Evolutionary conservation across 306 rosid genomes (phyloP), one percentile per base, ranked within the genome.

Genomic region (Ormosia emarginata): DNA sequence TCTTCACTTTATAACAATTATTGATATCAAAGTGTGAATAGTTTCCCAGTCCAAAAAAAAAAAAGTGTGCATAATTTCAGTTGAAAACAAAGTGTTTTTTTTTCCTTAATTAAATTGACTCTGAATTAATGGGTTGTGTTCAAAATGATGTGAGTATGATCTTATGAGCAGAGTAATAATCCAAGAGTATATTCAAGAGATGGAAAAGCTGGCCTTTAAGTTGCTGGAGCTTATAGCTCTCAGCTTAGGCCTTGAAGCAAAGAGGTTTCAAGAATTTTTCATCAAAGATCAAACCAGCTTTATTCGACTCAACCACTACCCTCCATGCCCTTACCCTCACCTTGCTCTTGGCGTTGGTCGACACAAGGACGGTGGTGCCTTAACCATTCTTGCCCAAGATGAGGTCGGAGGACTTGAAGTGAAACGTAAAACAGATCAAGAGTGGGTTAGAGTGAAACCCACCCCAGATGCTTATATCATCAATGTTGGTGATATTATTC

Each of bases 321-420:
- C 97, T 18, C 87, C 90, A 0, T 90, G 97, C 39, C 92, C 93
- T 52, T 83, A 7, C 6, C 92, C 97, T 33, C 65, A 91, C 52
- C 86, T 91, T 0, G 96, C 89, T 56, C 92, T 94, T 3, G 97
- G 98, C 0, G 86, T 92, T 43, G 96, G 97, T 32, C 89, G 71
- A 3, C 98, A 92, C 83, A 91, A 87, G 82, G 97, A 94, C 37
- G 13, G 61, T 0, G 88, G 91, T 1, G 93, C 78, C 67, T 58
- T 94, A n/a, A 92, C 91, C 15, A 49, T 94, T 67, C 94, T 94
- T 18, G 88, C 88, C 0, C 93, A 94, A 57, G 92, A 90, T 69
- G 90, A 77, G 2, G 90, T 91, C n/a, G 94, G 84, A 6, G 97
- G 97, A 8, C 80, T 92, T 68, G 82, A 91, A 47, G 93, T 93